Conservation (phyloP, 768 basidiomycete species). For the Lyophyllum decastes region DNA sequence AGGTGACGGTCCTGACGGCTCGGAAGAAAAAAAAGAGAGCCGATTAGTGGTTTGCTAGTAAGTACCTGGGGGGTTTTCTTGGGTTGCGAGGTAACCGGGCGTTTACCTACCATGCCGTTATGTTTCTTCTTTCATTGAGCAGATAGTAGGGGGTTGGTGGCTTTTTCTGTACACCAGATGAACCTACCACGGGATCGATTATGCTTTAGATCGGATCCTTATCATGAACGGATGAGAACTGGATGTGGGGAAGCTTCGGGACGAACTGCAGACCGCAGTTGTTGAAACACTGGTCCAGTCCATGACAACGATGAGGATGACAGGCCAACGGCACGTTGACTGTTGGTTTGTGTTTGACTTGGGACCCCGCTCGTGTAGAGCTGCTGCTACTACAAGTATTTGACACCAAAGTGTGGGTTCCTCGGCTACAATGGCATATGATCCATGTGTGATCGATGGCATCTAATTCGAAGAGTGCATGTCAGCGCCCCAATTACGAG, state of each 20-base stretch:
- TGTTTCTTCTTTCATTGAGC: background rate
- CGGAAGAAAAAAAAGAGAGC: conserved; percentile 55
- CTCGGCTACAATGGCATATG: background rate
- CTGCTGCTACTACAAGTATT: background rate
- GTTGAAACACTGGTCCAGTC: background rate
- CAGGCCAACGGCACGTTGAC: background rate
- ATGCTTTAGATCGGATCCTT: background rate
- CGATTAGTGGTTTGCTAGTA: conserved; percentile 18
- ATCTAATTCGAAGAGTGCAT: background rate
- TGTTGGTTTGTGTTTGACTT: background rate
- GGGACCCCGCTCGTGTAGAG: background rate
- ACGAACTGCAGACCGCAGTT: background rate
- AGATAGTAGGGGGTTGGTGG: background rate
- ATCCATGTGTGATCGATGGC: conserved; percentile 1
- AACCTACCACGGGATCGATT: background rate
- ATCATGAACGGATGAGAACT: no score
- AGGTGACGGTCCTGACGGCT: conserved; percentile 61
- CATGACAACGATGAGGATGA: background rate
- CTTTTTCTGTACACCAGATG: background rate
- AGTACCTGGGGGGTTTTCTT: conserved; percentile 7
- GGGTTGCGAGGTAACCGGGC: conserved; percentile 5
- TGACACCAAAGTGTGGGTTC: conserved; percentile 1
- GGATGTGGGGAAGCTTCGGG: no score
- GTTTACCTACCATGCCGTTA: background rate
- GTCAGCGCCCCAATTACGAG: background rate